A percentile compares a stretch with the other conserved stretches of the same genome.
These are phyloP conservation scores for Aspergillus leporis DNA, from an alignment of 495 filamentous ascomycete genomes.

Conservation along the genomic window DNA sequence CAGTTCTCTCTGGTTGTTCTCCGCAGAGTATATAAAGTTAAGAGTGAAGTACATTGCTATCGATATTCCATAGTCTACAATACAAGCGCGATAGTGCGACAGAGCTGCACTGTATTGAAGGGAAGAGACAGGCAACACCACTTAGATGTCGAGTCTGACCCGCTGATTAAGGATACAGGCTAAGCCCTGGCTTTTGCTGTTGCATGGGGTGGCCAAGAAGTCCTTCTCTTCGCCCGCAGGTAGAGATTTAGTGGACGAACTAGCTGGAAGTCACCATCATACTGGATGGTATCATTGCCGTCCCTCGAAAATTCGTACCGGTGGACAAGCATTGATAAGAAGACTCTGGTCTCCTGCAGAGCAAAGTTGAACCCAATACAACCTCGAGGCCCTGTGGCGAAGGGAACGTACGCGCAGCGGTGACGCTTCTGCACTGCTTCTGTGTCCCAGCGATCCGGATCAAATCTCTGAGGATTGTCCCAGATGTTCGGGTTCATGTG, in stretches of 20 bases:
- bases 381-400: conserved; percentile 48
- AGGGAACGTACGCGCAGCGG: conserved; percentile 50
- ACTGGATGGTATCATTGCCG: conserved; percentile 43
- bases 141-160: too few species aligned
- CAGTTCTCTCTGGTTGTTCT: too few species aligned
- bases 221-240: conserved; percentile 44
- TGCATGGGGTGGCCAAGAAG: conserved; percentile 43
- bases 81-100: too few species aligned
- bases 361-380: conserved; percentile 64
- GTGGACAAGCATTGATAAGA: conserved; percentile 52
- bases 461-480: conserved; percentile 52
- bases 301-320: conserved; percentile 51
- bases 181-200: too few species aligned
- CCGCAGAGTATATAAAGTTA: too few species aligned
- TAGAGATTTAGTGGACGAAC: conserved; percentile 56
- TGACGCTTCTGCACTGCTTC: conserved; percentile 46
- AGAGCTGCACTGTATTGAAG: too few species aligned
- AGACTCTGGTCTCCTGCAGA: conserved; percentile 52
- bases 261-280: conserved; percentile 57
- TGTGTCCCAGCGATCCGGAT: conserved; percentile 56
- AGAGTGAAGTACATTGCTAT: too few species aligned
- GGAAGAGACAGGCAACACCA: too few species aligned
- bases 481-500: conserved; percentile 54
- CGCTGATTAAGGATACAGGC: too few species aligned
- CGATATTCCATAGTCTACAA: too few species aligned